These are phyloP conservation scores for Geotrichum klebahnii DNA, from an alignment of 1,139 yeast species.

Conservation along the genomic window DNA sequence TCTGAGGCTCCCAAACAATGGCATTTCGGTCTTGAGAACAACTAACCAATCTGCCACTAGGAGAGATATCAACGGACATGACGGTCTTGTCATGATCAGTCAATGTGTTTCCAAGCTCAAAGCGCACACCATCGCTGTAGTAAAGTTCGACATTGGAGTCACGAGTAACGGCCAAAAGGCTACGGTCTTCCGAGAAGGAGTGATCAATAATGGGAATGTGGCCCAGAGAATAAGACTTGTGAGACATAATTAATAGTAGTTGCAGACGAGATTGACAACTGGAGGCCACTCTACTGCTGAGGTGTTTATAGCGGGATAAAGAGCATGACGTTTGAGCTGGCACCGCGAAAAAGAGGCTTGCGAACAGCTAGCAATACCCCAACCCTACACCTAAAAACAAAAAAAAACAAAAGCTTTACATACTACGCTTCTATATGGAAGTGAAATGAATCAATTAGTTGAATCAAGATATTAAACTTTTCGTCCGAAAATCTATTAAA, in stretches of 20 bases:
- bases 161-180: slow-evolving; percentile 75
- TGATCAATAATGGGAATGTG: slow-evolving; percentile 88
- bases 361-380: neutral
- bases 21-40: slow-evolving; percentile 98
- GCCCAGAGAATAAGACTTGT: slow-evolving; percentile 58
- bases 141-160: slow-evolving; percentile 73
- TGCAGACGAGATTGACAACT: slow-evolving; percentile 17
- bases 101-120: slow-evolving; percentile 56
- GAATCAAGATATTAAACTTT: neutral
- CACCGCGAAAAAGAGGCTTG: slow-evolving; percentile 4
- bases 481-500: slow-evolving; percentile 8
- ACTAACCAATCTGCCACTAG: slow-evolving; percentile 86
- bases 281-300: slow-evolving; percentile 28
- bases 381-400: neutral
- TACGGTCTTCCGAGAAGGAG: slow-evolving; percentile 68
- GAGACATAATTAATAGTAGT: slow-evolving; percentile 25
- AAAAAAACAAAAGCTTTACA: neutral
- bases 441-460: neutral
- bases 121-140: slow-evolving; percentile 45
- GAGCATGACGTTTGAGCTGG: neutral
- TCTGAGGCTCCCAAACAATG: slow-evolving; percentile 82
- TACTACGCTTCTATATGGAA: too few species aligned
- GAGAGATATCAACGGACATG: slow-evolving; percentile 88
- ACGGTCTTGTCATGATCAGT: slow-evolving; percentile 90
- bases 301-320: neutral